phyloP scores from a whole-genome alignment of 129 eudicot species.

The Chrysanthemum makinoi region DNA sequence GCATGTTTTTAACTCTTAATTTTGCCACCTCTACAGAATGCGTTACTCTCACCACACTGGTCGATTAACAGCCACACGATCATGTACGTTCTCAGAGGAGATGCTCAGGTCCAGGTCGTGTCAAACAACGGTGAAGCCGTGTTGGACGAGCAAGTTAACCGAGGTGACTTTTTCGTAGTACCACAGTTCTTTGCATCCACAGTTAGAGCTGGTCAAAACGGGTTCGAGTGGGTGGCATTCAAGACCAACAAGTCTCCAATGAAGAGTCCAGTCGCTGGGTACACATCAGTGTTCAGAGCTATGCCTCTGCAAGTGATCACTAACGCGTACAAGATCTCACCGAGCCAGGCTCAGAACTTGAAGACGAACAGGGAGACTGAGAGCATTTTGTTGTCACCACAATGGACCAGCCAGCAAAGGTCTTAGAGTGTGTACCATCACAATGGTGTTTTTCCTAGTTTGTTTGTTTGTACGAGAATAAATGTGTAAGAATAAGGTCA shows the following conservation, averaged over 20 bases:
- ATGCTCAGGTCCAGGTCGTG: constrained; percentile 53
- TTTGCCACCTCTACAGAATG: constrained; percentile 32
- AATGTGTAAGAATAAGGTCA: constrained; percentile 24
- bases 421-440: constrained; percentile 1
- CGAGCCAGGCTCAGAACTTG: constrained; percentile 52
- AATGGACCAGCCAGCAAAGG: constrained; percentile 8
- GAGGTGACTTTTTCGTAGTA: constrained; percentile 61
- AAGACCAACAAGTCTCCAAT: constrained; percentile 65
- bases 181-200: constrained; percentile 62
- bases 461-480: constrained; percentile 20
- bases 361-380: constrained; percentile 52
- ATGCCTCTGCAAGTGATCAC: constrained; percentile 60
- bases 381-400: constrained; percentile 47
- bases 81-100: constrained; percentile 55
- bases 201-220: constrained; percentile 47
- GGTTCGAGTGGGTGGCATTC: constrained; percentile 68
- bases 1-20: too few relatives aligned
- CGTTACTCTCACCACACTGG: constrained; percentile 58
- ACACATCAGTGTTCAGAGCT: constrained; percentile 72
- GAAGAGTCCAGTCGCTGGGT: constrained; percentile 60
- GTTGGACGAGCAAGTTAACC: constrained; percentile 53
- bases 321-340: constrained; percentile 48
- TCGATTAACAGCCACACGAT: constrained; percentile 48
- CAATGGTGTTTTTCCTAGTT: constrained; percentile 3
- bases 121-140: constrained; percentile 47